Conservation (phyloP, 2,329 filamentous ascomycete genomes). For the Cladosporium oxysporum region DNA sequence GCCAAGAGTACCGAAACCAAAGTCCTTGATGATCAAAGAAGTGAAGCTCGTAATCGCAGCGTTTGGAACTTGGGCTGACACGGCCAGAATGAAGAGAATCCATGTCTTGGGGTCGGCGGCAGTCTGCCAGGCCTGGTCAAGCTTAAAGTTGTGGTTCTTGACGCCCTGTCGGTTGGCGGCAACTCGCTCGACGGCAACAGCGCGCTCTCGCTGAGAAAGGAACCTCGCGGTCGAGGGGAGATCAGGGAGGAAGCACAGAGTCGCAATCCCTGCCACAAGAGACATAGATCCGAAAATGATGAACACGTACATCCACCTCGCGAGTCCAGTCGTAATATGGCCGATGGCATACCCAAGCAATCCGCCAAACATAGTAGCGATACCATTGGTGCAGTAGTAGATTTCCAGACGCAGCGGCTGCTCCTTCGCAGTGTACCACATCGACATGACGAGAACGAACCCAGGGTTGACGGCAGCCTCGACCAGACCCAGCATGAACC, state of each 20-base stretch:
- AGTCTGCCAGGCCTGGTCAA: conserved; percentile 47
- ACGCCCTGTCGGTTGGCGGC: conserved; percentile 55
- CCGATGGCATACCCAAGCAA: conserved; percentile 61
- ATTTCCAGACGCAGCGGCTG: conserved; percentile 56
- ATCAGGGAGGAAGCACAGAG: conserved; percentile 46
- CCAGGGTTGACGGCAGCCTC: conserved; percentile 42
- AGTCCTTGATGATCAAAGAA: conserved; percentile 51
- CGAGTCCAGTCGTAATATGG: conserved; percentile 56
- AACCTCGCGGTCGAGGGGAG: conserved; percentile 48
- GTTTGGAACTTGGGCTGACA: conserved; percentile 59
- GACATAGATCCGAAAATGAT: conserved; percentile 53
- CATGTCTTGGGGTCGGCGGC: conserved; percentile 59
- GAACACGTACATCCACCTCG: conserved; percentile 60
- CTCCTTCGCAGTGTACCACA: conserved; percentile 45
- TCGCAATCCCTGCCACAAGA: conserved; percentile 40
- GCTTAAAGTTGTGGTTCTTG: conserved; percentile 52
- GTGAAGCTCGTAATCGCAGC: conserved; percentile 57
- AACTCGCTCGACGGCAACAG: conserved; percentile 56
- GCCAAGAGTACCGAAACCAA: conserved; percentile 51
- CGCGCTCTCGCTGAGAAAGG: conserved; percentile 43
- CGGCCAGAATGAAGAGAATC: conserved; percentile 57
- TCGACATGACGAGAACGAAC: conserved; percentile 40
- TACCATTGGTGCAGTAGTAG: conserved; percentile 57
- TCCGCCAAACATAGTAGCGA: conserved; percentile 64
- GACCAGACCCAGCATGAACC: conserved; percentile 41